phyloP scores from a whole-genome alignment of 257 asterid species.

The Hygrophila difformis region DNA sequence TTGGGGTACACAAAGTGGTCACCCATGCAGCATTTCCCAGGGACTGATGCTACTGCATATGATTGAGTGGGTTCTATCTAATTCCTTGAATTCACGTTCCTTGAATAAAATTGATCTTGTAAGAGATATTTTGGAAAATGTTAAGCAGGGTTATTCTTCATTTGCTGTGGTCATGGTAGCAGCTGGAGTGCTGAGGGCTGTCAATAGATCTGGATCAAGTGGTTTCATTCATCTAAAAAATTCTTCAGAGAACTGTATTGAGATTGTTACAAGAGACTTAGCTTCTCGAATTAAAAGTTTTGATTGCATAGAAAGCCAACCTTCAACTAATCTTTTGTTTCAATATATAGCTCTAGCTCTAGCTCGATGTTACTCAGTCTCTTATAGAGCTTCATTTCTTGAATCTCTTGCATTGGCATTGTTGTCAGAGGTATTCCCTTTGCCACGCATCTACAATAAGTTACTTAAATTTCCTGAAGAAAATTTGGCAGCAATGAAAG shows the following conservation, averaged over 20 bases:
- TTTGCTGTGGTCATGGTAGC: conserved; percentile 70
- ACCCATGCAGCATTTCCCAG: conserved; percentile 35
- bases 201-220: conserved; percentile 59
- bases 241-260: conserved; percentile 50
- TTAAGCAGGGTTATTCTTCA: conserved; percentile 35
- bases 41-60: conserved; percentile 82
- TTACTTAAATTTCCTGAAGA: conserved; percentile 32
- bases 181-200: conserved; percentile 68
- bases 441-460: conserved; percentile 40
- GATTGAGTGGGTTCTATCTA: conserved; percentile 76
- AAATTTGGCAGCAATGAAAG: conserved; percentile 23
- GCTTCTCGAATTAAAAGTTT: conserved; percentile 27
- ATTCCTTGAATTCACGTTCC: conserved; percentile 34
- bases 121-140: conserved; percentile 36
- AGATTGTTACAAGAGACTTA: conserved; percentile 32
- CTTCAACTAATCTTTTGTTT: conserved; percentile 33
- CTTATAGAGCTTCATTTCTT: conserved; percentile 39
- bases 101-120: conserved; percentile 45
- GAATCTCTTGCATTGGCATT: conserved; percentile 54
- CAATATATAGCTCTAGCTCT: conserved; percentile 67
- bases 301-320: conserved; percentile 19
- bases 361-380: conserved; percentile 61
- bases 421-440: conserved; percentile 68
- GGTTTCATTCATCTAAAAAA: conserved; percentile 33
- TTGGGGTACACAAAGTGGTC: conserved; percentile 59